Base-by-base conservation (phyloP, 192 early-diverging fungal genomes). In the Coemansia sp. region DNA sequence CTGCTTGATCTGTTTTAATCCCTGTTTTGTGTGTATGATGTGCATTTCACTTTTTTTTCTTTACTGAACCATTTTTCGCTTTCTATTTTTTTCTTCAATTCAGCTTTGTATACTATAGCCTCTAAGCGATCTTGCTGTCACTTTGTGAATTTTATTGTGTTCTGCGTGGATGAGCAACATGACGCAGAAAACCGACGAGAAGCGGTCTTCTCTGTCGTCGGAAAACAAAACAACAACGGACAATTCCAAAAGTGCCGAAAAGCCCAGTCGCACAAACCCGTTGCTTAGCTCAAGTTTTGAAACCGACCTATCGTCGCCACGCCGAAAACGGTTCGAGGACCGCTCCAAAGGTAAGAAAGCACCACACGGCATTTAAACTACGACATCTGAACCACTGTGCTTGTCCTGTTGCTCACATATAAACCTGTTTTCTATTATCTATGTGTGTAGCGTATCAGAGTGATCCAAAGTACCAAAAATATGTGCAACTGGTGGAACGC, bases 401-500 rank as follows among this genome's bases (percentile, higher is more conserved):
- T 25, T 25, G 22, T 25, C 22, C 22, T 25, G 22, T 25, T 25
- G 22, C 22, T 25, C 22, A 25, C 22, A 25, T 49, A 11, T 5
- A 40, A 6, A 12, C 33, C 31, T 58, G 56, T 33, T 20, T 58
- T 58, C 56, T 3, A 12, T 58, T 45, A 16, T 16, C 14, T 16
- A 1, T 30, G 42, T 38, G 12, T 31, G 51, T 64, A 71, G 71
- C 42, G 1, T 84, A 76, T 48, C 52, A 66, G 25, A 87, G 86
- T 61, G 93, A 95, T 63, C 85, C 93, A 40, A 90, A 91, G 58
- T 96, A 90, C 74, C 87, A 87, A 66, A 90, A 91, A 73, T 96
- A 95, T 62, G 87, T 86, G 30, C 87, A 90, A 48, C 77, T 88
- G 28, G 87, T 97, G 10, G 94, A 96, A 45, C 88, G 88, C 60